A percentile compares a stretch with the other conserved stretches of the same genome.
phyloP scores from a whole-genome alignment of 2,329 filamentous ascomycete species.

The Cordyceps cateniannulata region DNA sequence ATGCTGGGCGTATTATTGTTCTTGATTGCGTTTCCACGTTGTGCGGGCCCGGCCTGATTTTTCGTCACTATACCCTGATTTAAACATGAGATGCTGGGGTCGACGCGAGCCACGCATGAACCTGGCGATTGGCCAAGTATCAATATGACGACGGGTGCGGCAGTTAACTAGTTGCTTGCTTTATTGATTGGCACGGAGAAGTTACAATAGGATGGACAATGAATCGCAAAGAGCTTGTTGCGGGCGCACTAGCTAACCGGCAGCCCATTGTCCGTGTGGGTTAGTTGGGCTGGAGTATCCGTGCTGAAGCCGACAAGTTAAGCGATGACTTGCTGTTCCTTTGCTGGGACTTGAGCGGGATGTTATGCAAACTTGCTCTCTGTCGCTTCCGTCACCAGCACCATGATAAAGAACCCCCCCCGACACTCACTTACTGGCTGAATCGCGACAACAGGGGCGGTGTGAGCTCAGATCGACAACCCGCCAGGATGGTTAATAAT shows the following conservation, averaged over 20 bases:
- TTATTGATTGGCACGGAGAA: not conserved
- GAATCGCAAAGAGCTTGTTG: not conserved
- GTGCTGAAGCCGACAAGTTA: not conserved
- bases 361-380: too few relatives aligned
- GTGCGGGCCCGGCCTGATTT: not conserved
- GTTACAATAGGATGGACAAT: not conserved
- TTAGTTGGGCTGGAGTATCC: not conserved
- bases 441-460: not conserved
- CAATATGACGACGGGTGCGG: too few relatives aligned
- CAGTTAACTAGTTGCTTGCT: not conserved
- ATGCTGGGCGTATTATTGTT: not conserved
- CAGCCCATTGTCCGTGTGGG: not conserved
- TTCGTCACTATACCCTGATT: not conserved
- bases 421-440: not conserved
- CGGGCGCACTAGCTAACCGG: not conserved
- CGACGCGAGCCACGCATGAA: not conserved
- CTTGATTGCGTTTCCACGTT: not conserved
- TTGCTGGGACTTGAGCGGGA: not conserved
- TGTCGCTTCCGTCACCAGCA: too few relatives aligned
- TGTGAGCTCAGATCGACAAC: too few relatives aligned
- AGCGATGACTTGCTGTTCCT: not conserved
- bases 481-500: too few relatives aligned
- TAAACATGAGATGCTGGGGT: not conserved
- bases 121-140: not conserved
- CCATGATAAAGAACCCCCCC: too few relatives aligned